Conservation (phyloP, 1,284 basidiomycete genomes). For the Irpex sp. region DNA sequence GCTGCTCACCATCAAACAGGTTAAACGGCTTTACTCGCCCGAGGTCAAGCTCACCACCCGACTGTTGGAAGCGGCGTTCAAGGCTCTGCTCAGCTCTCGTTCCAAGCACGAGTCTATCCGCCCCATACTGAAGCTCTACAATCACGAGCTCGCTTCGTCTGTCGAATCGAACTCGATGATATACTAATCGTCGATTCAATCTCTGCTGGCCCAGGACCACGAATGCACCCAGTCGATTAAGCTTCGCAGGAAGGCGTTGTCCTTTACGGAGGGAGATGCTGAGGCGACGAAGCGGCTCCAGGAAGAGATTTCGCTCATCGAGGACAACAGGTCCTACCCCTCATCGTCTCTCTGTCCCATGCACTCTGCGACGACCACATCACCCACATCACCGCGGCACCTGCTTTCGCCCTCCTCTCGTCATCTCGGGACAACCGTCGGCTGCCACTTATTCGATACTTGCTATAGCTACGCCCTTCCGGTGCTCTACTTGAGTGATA, state of each 20-base stretch:
- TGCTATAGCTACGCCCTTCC: no score
- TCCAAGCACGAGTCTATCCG: conserved; percentile 52
- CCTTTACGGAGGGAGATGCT: conserved; percentile 2
- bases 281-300: not conserved
- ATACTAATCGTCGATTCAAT: conserved; percentile 67
- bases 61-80: conserved; percentile 69
- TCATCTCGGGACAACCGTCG: no score
- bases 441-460: no score
- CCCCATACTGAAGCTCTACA: conserved; percentile 69
- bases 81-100: conserved; percentile 51
- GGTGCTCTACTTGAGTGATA: no score
- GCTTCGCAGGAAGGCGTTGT: conserved; percentile 16
- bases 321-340: not conserved
- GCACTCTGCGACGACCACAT: not conserved
- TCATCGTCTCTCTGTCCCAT: not conserved
- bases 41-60: conserved; percentile 21
- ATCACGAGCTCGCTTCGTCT: conserved; percentile 66
- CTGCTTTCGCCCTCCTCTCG: no score
- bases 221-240: conserved; percentile 58
- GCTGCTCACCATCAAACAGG: no score
- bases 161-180: conserved; percentile 68
- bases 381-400: not conserved
- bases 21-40: not conserved
- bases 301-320: not conserved
- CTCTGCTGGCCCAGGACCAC: conserved; percentile 69